phyloP scores from a whole-genome alignment of 352 stramenopile species.

The Pythium aristosporum region DNA sequence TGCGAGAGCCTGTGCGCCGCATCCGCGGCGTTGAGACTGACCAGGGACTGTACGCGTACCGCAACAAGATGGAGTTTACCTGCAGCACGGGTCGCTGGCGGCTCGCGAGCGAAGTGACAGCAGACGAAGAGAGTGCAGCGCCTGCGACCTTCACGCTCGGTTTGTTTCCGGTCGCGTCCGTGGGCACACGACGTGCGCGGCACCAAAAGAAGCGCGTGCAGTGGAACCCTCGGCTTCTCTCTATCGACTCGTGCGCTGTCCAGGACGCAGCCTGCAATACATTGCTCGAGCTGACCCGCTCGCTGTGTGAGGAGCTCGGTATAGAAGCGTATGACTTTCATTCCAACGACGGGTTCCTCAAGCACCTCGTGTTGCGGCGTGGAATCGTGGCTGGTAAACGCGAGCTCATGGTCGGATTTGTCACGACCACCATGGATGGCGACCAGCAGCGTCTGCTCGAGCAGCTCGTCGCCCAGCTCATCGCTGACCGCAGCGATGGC shows the following conservation, averaged over 20 bases:
- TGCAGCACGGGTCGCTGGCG: constrained; percentile 75
- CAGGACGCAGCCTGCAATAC: constrained; percentile 45
- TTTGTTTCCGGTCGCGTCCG: constrained; percentile 59
- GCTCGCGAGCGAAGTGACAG: constrained; percentile 42
- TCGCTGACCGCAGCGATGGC: constrained; percentile 23
- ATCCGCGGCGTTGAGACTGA: constrained; percentile 37
- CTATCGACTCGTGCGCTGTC: constrained; percentile 58
- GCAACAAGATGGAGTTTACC: constrained; percentile 87
- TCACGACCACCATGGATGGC: constrained; percentile 48
- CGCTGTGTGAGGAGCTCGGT: constrained; percentile 27
- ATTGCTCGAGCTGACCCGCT: constrained; percentile 39
- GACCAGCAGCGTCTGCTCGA: constrained; percentile 36
- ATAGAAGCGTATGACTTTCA: constrained; percentile 64
- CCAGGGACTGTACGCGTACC: constrained; percentile 44
- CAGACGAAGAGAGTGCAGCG: constrained; percentile 4
- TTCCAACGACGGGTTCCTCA: constrained; percentile 56
- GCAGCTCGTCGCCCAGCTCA: constrained; percentile 33
- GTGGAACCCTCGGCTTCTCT: constrained; percentile 69
- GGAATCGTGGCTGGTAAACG: constrained; percentile 29
- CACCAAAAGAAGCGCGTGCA: constrained; percentile 32
- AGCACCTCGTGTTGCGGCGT: constrained; percentile 64
- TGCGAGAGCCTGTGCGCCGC: constrained; percentile 29
- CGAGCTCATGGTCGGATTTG: constrained; percentile 68
- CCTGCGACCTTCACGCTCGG: constrained; percentile 58
- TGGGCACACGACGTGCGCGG: constrained; percentile 39